Percentiles rank a stretch among this genome's conserved stretches.
Evolutionary conservation across 108 stramenopile genomes (phyloP).

Genomic region (Conticribra guillardii): DNA sequence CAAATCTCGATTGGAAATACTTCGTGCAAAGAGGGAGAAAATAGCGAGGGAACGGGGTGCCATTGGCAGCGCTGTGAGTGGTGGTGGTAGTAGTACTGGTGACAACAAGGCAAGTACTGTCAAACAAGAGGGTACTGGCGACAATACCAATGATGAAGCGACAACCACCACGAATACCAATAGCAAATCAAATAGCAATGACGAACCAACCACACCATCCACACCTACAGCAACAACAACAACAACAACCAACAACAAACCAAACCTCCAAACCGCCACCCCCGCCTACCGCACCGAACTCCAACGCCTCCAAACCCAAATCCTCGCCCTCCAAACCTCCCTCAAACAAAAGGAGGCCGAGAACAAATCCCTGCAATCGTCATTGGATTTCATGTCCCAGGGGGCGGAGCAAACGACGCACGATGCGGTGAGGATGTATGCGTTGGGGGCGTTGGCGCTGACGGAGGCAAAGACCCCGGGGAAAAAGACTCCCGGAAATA

Average conservation of each 20-base stretch:
- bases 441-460: conserved; percentile 52
- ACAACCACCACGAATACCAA: no score
- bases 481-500: neutral
- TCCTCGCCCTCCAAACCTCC: conserved; percentile 21
- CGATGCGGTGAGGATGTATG: conserved; percentile 53
- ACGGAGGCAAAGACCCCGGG: conserved; percentile 30
- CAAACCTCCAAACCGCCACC: conserved; percentile 23
- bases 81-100: neutral
- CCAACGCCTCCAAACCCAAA: conserved; percentile 28
- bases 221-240: neutral
- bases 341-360: conserved; percentile 34
- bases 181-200: neutral
- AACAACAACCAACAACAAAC: neutral
- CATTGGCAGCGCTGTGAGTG: neutral
- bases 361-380: conserved; percentile 37
- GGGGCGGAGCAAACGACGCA: conserved; percentile 49
- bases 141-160: no score
- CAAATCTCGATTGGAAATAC: conserved; percentile 18
- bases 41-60: conserved; percentile 19
- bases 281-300: conserved; percentile 40
- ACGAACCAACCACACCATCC: neutral
- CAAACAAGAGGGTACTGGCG: no score
- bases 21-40: conserved; percentile 42
- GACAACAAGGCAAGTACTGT: neutral
- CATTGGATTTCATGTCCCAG: conserved; percentile 48